Conservation (phyloP, 441 rosid species). For the Gossypium davidsonii region DNA sequence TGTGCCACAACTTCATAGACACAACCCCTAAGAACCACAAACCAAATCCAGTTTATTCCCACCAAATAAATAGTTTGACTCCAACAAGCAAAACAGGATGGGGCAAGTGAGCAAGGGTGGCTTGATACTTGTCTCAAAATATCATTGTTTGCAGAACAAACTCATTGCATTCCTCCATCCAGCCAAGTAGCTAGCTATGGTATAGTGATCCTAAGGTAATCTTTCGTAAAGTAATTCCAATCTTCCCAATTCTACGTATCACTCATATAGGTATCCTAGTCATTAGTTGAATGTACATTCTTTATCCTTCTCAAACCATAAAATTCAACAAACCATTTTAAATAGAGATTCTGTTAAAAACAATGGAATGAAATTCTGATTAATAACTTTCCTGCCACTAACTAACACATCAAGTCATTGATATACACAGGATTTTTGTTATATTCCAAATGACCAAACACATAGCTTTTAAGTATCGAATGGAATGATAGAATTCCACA, state of each 20-base stretch:
- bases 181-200: neutral
- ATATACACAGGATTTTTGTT: neutral
- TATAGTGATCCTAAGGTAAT: neutral
- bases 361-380: neutral
- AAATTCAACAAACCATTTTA: constrained; percentile 8
- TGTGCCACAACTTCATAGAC: constrained; percentile 4
- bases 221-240: neutral
- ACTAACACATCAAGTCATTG: neutral
- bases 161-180: neutral
- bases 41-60: neutral
- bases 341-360: neutral
- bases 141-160: neutral
- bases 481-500: constrained; percentile 4
- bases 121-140: neutral
- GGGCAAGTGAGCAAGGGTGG: neutral
- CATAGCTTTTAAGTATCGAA: neutral
- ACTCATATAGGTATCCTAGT: neutral
- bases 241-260: neutral
- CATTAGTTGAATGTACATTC: neutral
- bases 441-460: neutral
- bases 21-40: constrained; percentile 3
- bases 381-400: neutral
- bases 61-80: neutral
- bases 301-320: neutral
- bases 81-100: neutral